A percentile compares a stretch with the other conserved stretches of the same genome.
Evolutionary conservation across 192 early-diverging fungal genomes (phyloP).

Genomic region (Tieghemiomyces parasiticus): DNA sequence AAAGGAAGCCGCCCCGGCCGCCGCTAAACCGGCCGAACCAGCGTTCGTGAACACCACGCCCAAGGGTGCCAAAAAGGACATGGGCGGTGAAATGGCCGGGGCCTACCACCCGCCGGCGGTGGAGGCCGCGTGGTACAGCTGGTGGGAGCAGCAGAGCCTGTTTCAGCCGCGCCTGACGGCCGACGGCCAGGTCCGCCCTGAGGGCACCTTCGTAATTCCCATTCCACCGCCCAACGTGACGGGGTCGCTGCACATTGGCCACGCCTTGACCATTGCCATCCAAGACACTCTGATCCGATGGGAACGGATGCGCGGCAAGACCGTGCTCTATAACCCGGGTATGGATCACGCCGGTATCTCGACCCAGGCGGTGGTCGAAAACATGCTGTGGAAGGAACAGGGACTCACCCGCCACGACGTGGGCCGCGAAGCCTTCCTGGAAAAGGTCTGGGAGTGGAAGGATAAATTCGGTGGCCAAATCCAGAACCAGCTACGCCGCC

Average conservation of each 20-base stretch:
- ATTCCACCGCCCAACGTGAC: slow-evolving; percentile 99
- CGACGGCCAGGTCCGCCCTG: slow-evolving; percentile 54
- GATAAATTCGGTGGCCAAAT: slow-evolving; percentile 68
- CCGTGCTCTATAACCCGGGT: slow-evolving; percentile 86
- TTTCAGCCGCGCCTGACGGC: slow-evolving; percentile 69
- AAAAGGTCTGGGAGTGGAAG: slow-evolving; percentile 95
- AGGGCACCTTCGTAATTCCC: slow-evolving; percentile 82
- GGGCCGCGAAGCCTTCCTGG: slow-evolving; percentile 79
- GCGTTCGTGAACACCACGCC: slow-evolving; percentile 72
- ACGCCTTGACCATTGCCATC: slow-evolving; percentile 86
- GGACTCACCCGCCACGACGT: slow-evolving; percentile 77
- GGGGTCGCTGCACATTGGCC: slow-evolving; percentile 89
- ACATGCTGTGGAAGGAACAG: slow-evolving; percentile 76
- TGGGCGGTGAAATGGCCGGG: slow-evolving; percentile 55
- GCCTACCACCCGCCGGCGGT: slow-evolving; percentile 82
- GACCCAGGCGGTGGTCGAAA: slow-evolving; percentile 94
- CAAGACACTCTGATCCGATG: slow-evolving; percentile 89
- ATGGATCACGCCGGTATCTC: slow-evolving; percentile 97
- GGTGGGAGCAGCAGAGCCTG: slow-evolving; percentile 90
- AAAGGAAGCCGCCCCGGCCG: slow-evolving; percentile 28
- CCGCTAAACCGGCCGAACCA: slow-evolving; percentile 25
- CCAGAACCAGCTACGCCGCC: slow-evolving; percentile 71
- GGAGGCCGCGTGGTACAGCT: slow-evolving; percentile 90
- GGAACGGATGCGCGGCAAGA: slow-evolving; percentile 97
- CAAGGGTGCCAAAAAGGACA: slow-evolving; percentile 76